Evolutionary conservation across 768 basidiomycete genomes (phyloP).

Genomic region (Phylloporus rhodoxanthus): DNA sequence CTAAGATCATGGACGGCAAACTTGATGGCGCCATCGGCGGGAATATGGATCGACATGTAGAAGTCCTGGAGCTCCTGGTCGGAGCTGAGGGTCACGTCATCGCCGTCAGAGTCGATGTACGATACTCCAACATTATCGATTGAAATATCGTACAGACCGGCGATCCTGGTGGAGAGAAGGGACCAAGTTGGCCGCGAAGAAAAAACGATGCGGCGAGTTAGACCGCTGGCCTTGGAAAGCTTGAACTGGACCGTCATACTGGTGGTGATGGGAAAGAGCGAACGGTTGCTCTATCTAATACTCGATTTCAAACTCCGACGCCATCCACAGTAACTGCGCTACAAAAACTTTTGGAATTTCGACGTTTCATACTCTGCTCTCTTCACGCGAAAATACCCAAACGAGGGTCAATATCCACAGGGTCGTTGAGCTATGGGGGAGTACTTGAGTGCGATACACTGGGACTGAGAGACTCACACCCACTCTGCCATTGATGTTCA

Average conservation of each 20-base stretch:
- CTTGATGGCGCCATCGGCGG: constrained; percentile 37
- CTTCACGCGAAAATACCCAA: constrained; percentile 65
- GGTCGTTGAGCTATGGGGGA: constrained; percentile 56
- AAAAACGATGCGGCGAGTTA: constrained; percentile 59
- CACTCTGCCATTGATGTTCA: constrained; percentile 64
- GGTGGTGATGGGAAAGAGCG: constrained; percentile 35
- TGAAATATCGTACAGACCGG: constrained; percentile 50
- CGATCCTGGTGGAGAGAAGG: constrained; percentile 51
- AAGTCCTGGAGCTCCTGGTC: constrained; percentile 74
- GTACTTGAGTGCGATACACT: constrained; percentile 3
- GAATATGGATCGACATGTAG: constrained; percentile 37
- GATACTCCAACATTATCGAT: constrained; percentile 56
- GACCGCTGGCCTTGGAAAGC: constrained; percentile 47
- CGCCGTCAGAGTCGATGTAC: constrained; percentile 67
- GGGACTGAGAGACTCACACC: constrained; percentile 18
- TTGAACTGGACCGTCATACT: constrained; percentile 54
- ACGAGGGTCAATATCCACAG: constrained; percentile 57
- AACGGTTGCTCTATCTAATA: constrained; percentile 11
- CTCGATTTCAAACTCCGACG: constrained; percentile 41
- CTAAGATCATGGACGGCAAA: constrained; percentile 59
- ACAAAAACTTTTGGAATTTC: background rate
- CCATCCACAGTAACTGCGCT: constrained; percentile 2
- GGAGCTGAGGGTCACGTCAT: constrained; percentile 72
- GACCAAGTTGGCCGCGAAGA: constrained; percentile 48
- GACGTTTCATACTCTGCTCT: background rate